Percentiles rank a stretch among this genome's conserved stretches.
Evolutionary conservation across 139 green algal genomes (phyloP).

Genomic region (Chlamydomonas sphaeroides): DNA sequence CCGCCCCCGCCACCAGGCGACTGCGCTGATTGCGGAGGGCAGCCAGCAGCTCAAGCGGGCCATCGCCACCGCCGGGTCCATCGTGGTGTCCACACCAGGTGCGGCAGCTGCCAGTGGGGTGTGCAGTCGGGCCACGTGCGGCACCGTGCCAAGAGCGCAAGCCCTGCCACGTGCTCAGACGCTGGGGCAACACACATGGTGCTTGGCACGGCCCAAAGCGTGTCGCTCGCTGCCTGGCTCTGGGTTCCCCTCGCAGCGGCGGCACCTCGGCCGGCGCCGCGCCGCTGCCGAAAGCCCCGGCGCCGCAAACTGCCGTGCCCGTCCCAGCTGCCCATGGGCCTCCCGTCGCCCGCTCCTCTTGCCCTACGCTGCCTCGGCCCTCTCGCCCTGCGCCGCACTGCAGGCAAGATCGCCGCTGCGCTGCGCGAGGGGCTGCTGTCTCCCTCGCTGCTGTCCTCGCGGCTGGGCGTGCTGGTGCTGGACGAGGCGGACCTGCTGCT

Average conservation of each 20-base stretch:
- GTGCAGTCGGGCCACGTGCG: too few relatives aligned
- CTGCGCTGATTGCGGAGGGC: slow-evolving; percentile 51
- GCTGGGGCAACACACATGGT: too few relatives aligned
- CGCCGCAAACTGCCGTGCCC: too few relatives aligned
- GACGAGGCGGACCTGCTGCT: slow-evolving; percentile 97
- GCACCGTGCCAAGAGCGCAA: too few relatives aligned
- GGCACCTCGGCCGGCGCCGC: too few relatives aligned
- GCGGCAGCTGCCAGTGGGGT: too few relatives aligned
- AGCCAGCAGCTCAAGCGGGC: slow-evolving; percentile 53
- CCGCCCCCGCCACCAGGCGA: slow-evolving; percentile 38
- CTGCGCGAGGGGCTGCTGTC: slow-evolving; percentile 70
- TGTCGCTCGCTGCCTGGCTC: too few relatives aligned
- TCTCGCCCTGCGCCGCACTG: slow-evolving; percentile 17
- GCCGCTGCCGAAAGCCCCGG: too few relatives aligned
- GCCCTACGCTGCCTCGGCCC: neutral
- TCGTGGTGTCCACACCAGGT: slow-evolving; percentile 89
- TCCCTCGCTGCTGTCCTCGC: neutral
- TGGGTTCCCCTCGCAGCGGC: too few relatives aligned
- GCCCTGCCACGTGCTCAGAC: too few relatives aligned
- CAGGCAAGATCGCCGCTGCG: slow-evolving; percentile 57
- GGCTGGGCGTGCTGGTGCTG: slow-evolving; percentile 83
- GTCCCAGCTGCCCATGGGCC: too few relatives aligned
- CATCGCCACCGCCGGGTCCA: slow-evolving; percentile 64
- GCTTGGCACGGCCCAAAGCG: too few relatives aligned
- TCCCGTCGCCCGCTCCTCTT: neutral